A percentile compares a stretch with the other conserved stretches of the same genome.
Conservation (phyloP, 441 rosid species). For the Erodium texanum region DNA sequence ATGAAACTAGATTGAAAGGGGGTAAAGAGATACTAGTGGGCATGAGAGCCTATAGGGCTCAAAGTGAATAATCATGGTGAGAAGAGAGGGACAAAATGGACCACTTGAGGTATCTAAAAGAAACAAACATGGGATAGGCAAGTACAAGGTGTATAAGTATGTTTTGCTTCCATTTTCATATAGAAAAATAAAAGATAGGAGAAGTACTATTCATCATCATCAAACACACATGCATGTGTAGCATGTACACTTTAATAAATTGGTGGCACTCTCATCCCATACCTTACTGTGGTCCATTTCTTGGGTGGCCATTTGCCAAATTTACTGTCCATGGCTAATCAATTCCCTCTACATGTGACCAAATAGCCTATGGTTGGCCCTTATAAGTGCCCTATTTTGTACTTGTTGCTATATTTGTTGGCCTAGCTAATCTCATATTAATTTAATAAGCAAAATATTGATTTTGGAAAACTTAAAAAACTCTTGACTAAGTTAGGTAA, state of each 20-base stretch:
- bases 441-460: no score
- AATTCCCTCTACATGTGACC: conserved; percentile 6
- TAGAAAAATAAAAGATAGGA: neutral
- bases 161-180: conserved; percentile 3
- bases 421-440: neutral
- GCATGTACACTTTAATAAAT: neutral
- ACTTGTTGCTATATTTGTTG: neutral
- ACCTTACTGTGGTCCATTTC: conserved; percentile 1
- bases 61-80: neutral
- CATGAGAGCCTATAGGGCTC: neutral
- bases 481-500: no score
- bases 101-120: conserved; percentile 2
- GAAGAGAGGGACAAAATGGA: conserved; percentile 3
- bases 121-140: neutral
- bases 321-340: neutral
- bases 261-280: no score
- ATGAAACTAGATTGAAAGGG: neutral
- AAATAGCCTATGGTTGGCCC: conserved; percentile 2
- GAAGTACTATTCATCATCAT: neutral
- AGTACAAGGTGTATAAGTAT: conserved; percentile 1
- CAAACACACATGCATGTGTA: neutral
- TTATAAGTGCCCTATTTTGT: neutral
- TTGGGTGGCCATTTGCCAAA: neutral
- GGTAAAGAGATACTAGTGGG: neutral
- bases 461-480: no score